Evolutionary conservation across 1,284 basidiomycete species (phyloP).

Genomic region (Amylostereum chailletii): DNA sequence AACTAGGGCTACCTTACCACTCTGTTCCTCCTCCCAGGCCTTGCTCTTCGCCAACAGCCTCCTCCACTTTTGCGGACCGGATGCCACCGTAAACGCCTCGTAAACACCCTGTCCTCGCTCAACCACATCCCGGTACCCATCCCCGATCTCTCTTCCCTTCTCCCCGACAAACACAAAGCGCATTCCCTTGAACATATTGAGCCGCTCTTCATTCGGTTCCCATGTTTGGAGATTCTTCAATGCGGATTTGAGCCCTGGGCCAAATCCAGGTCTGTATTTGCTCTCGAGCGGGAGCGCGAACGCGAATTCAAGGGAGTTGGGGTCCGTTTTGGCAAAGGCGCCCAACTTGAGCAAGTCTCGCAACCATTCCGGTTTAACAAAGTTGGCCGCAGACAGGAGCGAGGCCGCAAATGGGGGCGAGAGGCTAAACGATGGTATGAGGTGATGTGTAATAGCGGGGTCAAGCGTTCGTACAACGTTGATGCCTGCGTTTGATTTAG

Average conservation of each 20-base stretch:
- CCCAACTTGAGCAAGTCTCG: constrained; percentile 44
- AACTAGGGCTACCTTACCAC: constrained; percentile 42
- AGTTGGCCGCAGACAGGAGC: constrained; percentile 41
- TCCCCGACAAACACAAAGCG: constrained; percentile 55
- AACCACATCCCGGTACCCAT: constrained; percentile 42
- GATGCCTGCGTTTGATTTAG: constrained; percentile 32
- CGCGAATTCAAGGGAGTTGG: constrained; percentile 37
- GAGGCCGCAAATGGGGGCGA: constrained; percentile 42
- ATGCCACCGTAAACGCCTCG: constrained; percentile 46
- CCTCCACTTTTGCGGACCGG: constrained; percentile 39
- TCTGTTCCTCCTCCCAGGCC: constrained; percentile 25
- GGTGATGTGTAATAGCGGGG: constrained; percentile 49
- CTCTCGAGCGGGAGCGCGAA: constrained; percentile 39
- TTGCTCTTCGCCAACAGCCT: constrained; percentile 41
- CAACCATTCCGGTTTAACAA: constrained; percentile 61
- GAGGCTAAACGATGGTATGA: constrained; percentile 40
- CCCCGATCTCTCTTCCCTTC: constrained; percentile 36
- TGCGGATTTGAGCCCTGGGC: constrained; percentile 33
- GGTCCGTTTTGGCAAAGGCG: constrained; percentile 22
- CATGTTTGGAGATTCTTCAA: constrained; percentile 47
- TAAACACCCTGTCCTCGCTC: constrained; percentile 45
- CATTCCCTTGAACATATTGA: constrained; percentile 39
- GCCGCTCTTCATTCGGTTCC: constrained; percentile 55
- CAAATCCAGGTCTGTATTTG: constrained; percentile 51
- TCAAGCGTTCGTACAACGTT: constrained; percentile 36